Evolutionary conservation across 2,329 filamentous ascomycete genomes (phyloP).

Genomic region (Aspergillus quadrilineatus): DNA sequence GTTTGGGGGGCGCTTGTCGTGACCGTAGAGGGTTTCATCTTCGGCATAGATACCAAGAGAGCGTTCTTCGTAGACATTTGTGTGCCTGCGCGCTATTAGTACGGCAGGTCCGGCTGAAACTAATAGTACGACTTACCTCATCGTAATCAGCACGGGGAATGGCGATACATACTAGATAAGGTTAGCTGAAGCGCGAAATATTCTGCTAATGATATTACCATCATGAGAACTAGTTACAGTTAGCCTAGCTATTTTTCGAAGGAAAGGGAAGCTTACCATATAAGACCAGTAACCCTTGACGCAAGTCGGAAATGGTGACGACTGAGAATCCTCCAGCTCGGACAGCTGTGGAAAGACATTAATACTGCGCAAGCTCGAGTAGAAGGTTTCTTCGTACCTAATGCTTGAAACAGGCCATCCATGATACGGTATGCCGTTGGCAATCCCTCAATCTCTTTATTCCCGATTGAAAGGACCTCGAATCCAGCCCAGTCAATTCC

Average conservation of each 20-base stretch:
- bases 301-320: constrained; percentile 58
- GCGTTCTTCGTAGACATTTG: constrained; percentile 70
- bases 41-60: constrained; percentile 54
- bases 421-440: constrained; percentile 56
- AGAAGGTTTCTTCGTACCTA: constrained; percentile 41
- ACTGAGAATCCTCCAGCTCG: constrained; percentile 67
- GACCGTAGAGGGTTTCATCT: constrained; percentile 26
- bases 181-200: no score
- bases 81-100: constrained; percentile 41
- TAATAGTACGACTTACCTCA: constrained; percentile 34
- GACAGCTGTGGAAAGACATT: constrained; percentile 38
- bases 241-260: no score
- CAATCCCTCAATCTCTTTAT: constrained; percentile 54
- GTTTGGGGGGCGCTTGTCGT: constrained; percentile 22
- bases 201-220: constrained; percentile 7
- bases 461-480: constrained; percentile 64
- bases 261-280: constrained; percentile 23
- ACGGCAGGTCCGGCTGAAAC: no score
- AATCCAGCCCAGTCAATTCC: constrained; percentile 65
- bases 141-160: constrained; percentile 37
- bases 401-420: constrained; percentile 63
- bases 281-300: constrained; percentile 38
- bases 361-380: not conserved
- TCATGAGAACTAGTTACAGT: constrained; percentile 31
- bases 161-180: constrained; percentile 33